Evolutionary conservation across 331 rosid genomes (phyloP).

Genomic region (Rosa hybrid): DNA sequence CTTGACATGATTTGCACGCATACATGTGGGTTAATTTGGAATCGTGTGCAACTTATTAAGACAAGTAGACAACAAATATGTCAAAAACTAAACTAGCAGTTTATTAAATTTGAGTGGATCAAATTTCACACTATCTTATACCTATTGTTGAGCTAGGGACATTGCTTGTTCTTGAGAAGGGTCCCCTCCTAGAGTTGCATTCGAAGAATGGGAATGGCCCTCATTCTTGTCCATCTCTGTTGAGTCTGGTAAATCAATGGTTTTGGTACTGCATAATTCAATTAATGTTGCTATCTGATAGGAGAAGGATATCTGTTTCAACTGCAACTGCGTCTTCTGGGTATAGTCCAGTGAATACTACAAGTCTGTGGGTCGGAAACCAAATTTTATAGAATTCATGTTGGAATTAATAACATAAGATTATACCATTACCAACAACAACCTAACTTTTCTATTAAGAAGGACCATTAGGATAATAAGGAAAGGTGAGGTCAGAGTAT

Average conservation of each 20-base stretch:
- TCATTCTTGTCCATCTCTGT: not conserved
- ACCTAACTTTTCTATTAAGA: not conserved
- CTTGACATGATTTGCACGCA: slow-evolving; percentile 3
- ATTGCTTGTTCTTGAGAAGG: not conserved
- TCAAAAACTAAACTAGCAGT: not conserved
- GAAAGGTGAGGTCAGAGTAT: slow-evolving; percentile 7
- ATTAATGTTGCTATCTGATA: not conserved
- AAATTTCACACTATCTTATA: not conserved
- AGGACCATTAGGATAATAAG: not conserved
- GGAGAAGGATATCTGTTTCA: slow-evolving; percentile 1
- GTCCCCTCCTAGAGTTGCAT: not conserved
- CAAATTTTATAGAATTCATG: not conserved
- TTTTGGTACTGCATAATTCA: not conserved
- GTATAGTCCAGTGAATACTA: not conserved
- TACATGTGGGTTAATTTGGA: not conserved
- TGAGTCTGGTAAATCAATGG: slow-evolving; percentile 25
- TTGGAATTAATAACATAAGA: not conserved
- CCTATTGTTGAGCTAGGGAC: not conserved
- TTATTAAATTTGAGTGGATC: slow-evolving; percentile 3
- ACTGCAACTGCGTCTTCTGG: slow-evolving; percentile 1
- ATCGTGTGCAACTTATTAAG: not conserved
- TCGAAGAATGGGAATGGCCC: not conserved
- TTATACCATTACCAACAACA: not conserved
- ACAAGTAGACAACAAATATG: not conserved
- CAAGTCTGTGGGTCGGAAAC: not conserved